Conservation (phyloP, 2,329 filamentous ascomycete species). For the Pseudogymnoascus sp. region DNA sequence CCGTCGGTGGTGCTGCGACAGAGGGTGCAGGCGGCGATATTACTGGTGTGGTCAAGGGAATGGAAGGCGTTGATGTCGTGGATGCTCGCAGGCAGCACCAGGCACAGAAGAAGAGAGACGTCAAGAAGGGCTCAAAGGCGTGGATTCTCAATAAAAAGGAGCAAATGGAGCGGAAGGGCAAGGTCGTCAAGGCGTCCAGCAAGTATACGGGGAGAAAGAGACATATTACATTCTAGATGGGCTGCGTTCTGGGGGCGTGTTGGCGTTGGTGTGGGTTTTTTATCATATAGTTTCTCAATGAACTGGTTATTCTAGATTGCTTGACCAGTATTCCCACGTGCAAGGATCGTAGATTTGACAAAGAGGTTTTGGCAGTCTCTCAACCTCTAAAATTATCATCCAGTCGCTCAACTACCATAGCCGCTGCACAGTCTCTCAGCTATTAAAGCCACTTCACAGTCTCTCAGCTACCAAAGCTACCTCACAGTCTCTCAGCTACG, state of each 20-base stretch:
- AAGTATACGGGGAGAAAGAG: conserved; percentile 93
- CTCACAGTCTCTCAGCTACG: not conserved
- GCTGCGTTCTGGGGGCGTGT: not conserved
- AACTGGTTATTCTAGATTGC: not conserved
- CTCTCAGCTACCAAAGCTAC: not conserved
- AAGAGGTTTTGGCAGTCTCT: not conserved
- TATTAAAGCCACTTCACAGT: too few species aligned
- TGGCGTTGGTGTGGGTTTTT: not conserved
- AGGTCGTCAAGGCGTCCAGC: conserved; percentile 81
- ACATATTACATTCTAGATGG: conserved; percentile 59
- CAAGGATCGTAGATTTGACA: not conserved
- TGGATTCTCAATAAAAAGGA: conserved; percentile 85
- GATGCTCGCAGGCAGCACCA: conserved; percentile 53
- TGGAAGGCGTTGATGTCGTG: conserved; percentile 79
- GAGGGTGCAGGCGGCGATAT: conserved; percentile 63
- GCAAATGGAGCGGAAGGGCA: conserved; percentile 90
- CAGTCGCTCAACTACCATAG: not conserved
- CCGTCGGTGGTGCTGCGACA: conserved; percentile 58
- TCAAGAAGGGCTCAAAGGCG: conserved; percentile 73
- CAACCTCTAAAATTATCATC: not conserved
- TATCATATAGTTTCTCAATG: not conserved
- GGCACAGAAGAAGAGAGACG: conserved; percentile 39
- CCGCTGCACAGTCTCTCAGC: not conserved
- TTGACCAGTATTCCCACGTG: not conserved
- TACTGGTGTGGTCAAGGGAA: conserved; percentile 76